Evolutionary conservation across 75 land plant species (phyloP).

Genomic region (Sequoiadendron giganteum): DNA sequence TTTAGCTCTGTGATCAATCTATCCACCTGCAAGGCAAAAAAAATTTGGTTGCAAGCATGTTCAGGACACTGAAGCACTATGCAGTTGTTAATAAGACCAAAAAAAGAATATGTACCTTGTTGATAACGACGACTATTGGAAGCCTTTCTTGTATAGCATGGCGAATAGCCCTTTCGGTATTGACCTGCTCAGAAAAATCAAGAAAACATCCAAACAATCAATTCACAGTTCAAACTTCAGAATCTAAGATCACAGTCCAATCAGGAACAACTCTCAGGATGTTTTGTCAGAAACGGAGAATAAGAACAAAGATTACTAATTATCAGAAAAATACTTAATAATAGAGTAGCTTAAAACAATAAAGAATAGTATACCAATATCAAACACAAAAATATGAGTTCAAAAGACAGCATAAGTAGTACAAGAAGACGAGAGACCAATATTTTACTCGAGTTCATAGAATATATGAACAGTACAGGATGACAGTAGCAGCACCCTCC

Average conservation of each 20-base stretch:
- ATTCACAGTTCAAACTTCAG: not conserved
- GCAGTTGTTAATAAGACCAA: not conserved
- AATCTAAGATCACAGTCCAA: not conserved
- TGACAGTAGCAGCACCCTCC: slow-evolving; percentile 16
- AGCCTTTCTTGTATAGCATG: slow-evolving; percentile 97
- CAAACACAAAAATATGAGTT: not conserved
- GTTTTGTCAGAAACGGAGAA: not conserved
- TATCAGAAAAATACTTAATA: not conserved
- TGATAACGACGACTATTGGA: slow-evolving; percentile 96
- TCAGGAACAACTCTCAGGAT: not conserved
- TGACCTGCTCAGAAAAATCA: slow-evolving; percentile 55
- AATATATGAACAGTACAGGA: not conserved
- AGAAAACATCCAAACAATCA: not conserved
- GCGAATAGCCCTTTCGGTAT: slow-evolving; percentile 96
- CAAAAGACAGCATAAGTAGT: not conserved
- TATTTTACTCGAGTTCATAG: not conserved
- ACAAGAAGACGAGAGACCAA: not conserved
- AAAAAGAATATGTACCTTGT: slow-evolving; percentile 59
- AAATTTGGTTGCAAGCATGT: not conserved
- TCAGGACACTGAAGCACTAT: not conserved
- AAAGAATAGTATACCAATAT: not conserved
- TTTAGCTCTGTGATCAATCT: slow-evolving; percentile 95
- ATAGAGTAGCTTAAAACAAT: not conserved
- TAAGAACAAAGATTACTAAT: not conserved
- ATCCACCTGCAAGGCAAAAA: slow-evolving; percentile 72